phyloP scores from a whole-genome alignment of 768 basidiomycete genomes.

The Leccinum disarticulatum region DNA sequence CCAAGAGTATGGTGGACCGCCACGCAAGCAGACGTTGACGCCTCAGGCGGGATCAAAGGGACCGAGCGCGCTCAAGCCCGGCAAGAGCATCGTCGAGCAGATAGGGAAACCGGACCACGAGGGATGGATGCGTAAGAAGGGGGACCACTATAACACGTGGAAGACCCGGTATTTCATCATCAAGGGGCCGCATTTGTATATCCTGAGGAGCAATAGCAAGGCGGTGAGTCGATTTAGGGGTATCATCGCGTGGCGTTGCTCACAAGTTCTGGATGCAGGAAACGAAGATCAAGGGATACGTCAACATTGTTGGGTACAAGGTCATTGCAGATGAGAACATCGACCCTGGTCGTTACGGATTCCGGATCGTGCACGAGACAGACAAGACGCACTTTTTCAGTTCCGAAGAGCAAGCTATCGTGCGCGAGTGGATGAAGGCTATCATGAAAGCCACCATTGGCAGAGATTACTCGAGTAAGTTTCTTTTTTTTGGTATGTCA shows the following conservation, averaged over 20 bases:
- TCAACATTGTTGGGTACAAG: constrained; percentile 89
- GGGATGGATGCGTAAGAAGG: constrained; percentile 97
- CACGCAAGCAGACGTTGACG: constrained; percentile 56
- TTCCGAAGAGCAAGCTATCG: constrained; percentile 77
- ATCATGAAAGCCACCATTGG: constrained; percentile 98
- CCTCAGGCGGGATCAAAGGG: constrained; percentile 26
- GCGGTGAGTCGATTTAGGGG: constrained; percentile 23
- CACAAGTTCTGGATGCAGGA: constrained; percentile 51
- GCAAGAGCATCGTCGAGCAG: constrained; percentile 79
- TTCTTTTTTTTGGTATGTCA: background rate
- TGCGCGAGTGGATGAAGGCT: constrained; percentile 99
- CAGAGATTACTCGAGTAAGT: constrained; percentile 86
- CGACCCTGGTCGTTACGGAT: constrained; percentile 91
- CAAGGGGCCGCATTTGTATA: constrained; percentile 90
- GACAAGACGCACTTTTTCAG: constrained; percentile 91
- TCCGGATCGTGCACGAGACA: constrained; percentile 87
- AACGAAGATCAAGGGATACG: constrained; percentile 94
- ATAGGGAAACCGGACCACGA: constrained; percentile 87
- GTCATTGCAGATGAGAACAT: constrained; percentile 91
- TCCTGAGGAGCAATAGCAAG: constrained; percentile 72
- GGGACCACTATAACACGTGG: constrained; percentile 91
- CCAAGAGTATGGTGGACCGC: constrained; percentile 40
- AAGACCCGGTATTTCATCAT: constrained; percentile 89
- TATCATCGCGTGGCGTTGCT: background rate
- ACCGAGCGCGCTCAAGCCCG: constrained; percentile 49